These are phyloP conservation scores for Chlamydomonas sp. DNA, from an alignment of 139 green algal genomes.

Conservation along the genomic window DNA sequence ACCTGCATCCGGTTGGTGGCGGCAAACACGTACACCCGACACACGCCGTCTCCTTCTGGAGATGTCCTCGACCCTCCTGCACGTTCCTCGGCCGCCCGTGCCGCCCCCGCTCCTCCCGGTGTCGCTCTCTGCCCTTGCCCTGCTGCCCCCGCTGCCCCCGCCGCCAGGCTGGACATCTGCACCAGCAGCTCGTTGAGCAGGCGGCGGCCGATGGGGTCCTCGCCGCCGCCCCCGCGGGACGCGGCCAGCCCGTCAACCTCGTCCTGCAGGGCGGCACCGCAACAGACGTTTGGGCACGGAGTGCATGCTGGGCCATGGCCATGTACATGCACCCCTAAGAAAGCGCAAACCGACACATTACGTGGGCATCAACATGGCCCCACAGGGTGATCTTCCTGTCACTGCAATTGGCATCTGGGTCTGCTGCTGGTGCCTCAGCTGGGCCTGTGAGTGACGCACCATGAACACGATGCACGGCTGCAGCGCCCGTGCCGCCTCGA, in stretches of 20 bases:
- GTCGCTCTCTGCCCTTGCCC: not conserved
- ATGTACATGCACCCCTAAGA: too few relatives aligned
- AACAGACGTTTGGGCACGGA: not conserved
- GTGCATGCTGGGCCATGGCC: not conserved
- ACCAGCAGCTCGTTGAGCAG: conserved; percentile 77
- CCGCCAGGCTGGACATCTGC: conserved; percentile 44
- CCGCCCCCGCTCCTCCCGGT: not conserved
- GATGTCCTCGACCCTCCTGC: not conserved
- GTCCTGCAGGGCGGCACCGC: conserved; percentile 48
- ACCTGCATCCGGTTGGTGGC: conserved; percentile 74
- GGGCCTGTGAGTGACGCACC: conserved; percentile 16
- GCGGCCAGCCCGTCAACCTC: conserved; percentile 69
- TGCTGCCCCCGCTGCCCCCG: not conserved
- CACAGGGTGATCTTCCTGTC: not conserved
- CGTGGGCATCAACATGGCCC: too few relatives aligned
- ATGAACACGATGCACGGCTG: conserved; percentile 72
- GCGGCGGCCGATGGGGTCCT: conserved; percentile 53
- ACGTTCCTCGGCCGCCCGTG: not conserved
- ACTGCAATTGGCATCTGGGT: not conserved
- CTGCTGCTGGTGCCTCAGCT: too few relatives aligned
- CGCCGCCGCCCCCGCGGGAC: conserved; percentile 8
- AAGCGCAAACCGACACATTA: too few relatives aligned
- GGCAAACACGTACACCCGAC: conserved; percentile 61
- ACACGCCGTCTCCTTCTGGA: too few relatives aligned
- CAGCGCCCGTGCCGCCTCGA: conserved; percentile 55